Evolutionary conservation across 1,139 yeast genomes (phyloP), one percentile per base, ranked within the genome.

Genomic region (Yamadazyma atmosphaerica): DNA sequence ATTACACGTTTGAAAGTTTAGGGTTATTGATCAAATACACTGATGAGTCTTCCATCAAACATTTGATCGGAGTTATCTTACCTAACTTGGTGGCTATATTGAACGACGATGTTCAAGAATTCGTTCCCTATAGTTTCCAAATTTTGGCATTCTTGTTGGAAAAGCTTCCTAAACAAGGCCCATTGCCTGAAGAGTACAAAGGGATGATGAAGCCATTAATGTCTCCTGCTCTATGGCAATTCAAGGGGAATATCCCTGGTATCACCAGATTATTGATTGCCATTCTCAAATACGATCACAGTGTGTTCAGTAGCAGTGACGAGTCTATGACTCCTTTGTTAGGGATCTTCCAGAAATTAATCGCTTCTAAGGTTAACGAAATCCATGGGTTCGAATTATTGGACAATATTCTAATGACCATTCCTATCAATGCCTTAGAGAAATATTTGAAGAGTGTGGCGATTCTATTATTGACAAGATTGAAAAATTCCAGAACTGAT

Each of bases 271-370:
- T 92, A 39, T 65, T 94, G 38, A 77, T 82, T 41, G 82, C 90
- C 3, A 82, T 92, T 23, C 69, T 92, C 31, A 68, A 69, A 32
- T 82, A 77, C 36, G 89, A 88, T 40, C 75, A 83, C 2, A 43
- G 59, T 1, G 64, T 72, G 0, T 83, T 82, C 47, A 59, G 68
- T 6, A 67, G 68, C 36, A 47, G 38, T 32, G 56, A 55, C n/a
- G 71, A 66, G 33, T 55, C 70, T 22, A 61, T 90, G 38, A 77
- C 85, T 25, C 96, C 98, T 3, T 76, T 94, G 28, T 69, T 94
- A 37, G 99, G 99, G 33, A 95, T 94, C n/a, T 94, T 88, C 71
- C 98, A 94, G 65, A 89, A 90, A 57, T 71, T 94, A 45, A 80
- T 92, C 38, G 81, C 97, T 1, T 87, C 97, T 0, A 86, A 84